Conservation (phyloP, 1,284 basidiomycete species). For the Dichomitus squalens region DNA sequence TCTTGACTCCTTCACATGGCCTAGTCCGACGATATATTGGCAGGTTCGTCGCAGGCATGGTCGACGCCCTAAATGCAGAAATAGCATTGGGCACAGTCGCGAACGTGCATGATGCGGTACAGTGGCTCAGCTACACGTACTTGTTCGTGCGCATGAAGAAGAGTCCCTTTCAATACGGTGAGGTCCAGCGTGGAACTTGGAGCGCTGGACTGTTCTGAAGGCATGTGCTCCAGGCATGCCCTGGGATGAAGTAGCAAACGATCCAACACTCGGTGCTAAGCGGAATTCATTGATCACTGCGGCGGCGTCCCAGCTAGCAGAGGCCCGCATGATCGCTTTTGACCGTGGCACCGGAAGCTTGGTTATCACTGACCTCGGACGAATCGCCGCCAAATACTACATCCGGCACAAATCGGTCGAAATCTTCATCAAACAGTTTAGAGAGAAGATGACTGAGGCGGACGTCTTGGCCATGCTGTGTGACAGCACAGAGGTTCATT, state of each 20-base stretch:
- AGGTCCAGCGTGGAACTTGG: background rate
- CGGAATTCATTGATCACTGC: conserved; percentile 72
- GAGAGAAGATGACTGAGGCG: conserved; percentile 89
- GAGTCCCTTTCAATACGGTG: conserved; percentile 91
- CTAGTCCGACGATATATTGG: background rate
- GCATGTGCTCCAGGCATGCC: conserved; percentile 64
- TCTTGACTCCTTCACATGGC: background rate
- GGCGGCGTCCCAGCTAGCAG: conserved; percentile 76
- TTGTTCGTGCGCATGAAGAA: conserved; percentile 95
- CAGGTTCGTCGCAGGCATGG: conserved; percentile 86
- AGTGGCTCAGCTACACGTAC: conserved; percentile 98
- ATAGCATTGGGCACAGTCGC: conserved; percentile 94
- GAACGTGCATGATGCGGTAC: conserved; percentile 85
- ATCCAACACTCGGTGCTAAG: conserved; percentile 79
- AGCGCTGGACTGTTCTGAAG: background rate
- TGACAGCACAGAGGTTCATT: conserved; percentile 83
- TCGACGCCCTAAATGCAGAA: conserved; percentile 95
- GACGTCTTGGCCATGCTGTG: conserved; percentile 89
- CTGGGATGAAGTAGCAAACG: conserved; percentile 72
- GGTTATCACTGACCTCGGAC: conserved; percentile 83
- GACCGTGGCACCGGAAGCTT: conserved; percentile 68
- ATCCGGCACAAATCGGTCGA: conserved; percentile 88
- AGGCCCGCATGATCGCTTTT: conserved; percentile 84
- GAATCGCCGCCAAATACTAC: conserved; percentile 97
- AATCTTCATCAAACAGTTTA: conserved; percentile 86